Base-by-base conservation (phyloP, 2,329 filamentous ascomycete genomes). In the Remersonia thermophila region DNA sequence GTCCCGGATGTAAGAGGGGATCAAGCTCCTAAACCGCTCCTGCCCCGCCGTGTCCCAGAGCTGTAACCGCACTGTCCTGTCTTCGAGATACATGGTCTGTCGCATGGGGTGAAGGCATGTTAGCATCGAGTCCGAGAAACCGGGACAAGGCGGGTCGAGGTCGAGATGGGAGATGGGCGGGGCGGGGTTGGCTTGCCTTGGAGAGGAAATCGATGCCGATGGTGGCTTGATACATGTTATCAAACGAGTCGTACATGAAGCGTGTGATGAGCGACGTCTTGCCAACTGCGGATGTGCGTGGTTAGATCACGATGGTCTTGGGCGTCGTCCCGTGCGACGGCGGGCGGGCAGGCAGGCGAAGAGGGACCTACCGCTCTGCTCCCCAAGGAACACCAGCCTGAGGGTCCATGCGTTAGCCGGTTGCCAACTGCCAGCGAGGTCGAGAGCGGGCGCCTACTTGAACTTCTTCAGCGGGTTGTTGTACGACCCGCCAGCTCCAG, bases 201-300 rank as follows among this genome's bases (percentile, higher is more conserved):
- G 87, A 95, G 49, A 98, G 76, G 58, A 98, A 98, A 65, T 98
- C 91, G 66, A 98, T 98, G 55, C 91, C 91, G 56, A 98, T 96
- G 27, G 91, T 98, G 39, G 91, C 91, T 65, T 98, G 91, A 67
- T 98, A 98, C 71, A 89, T 96, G 66, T 93, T 95, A 70, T 98
- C 91, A 69, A 98, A 98, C 32, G 91, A 96, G 64, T 98, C 91
- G 71, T 98, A 98, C 91, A 98, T 98, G 71, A 98, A 98, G 47
- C 91, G 80, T 48, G 91, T 98, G 60, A 98, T 98, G 52, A 98
- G 67, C 44, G 91, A 98, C 23, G 91, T 98, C 69, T 98, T 98
- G 58, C 91, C 91, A 53, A 98, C 91, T 96, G n/a, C n/a, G n/a
- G n/a, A n/a, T n/a, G 59, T 47, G 36, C 30, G 41, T 31, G 35